phyloP scores from a whole-genome alignment of 2,329 filamentous ascomycete genomes.

The Colletotrichum echinochloae region DNA sequence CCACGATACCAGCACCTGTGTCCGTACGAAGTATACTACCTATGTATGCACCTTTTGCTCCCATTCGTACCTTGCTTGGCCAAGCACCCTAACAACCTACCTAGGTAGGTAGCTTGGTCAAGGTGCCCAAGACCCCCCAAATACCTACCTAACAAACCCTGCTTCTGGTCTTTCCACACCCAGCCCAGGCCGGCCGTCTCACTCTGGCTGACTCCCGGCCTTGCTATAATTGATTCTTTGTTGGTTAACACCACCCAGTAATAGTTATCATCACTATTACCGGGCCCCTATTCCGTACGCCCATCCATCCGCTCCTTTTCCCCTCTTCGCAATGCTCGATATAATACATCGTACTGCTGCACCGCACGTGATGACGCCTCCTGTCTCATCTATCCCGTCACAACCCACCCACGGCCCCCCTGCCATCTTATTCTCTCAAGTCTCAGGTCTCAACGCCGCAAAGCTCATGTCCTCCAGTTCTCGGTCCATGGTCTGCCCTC shows the following conservation, averaged over 20 bases:
- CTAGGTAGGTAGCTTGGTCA: too few species aligned
- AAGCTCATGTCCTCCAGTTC: constrained; percentile 9
- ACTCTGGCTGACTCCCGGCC: neutral
- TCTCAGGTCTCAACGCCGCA: constrained; percentile 8
- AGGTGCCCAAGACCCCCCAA: too few species aligned
- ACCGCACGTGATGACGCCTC: neutral
- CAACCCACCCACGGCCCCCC: constrained; percentile 10
- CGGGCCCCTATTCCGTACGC: neutral
- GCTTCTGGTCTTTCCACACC: too few species aligned
- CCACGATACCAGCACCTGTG: too few species aligned
- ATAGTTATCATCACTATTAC: too few species aligned
- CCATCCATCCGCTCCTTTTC: neutral
- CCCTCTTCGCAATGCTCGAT: constrained; percentile 1
- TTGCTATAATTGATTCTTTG: too few species aligned
- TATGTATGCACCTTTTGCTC: too few species aligned
- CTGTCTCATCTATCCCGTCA: constrained; percentile 24
- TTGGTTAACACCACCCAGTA: too few species aligned
- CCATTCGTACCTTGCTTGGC: too few species aligned
- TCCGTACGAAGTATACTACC: too few species aligned
- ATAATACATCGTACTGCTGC: neutral
- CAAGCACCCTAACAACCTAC: too few species aligned
- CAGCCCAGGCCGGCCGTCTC: constrained; percentile 11
- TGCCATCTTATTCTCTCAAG: constrained; percentile 21
- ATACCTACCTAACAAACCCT: too few species aligned
- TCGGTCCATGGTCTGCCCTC: constrained; percentile 24